These are phyloP conservation scores for Paspalum notatum DNA, from an alignment of 176 grass and related monocot genomes.

Conservation along the genomic window DNA sequence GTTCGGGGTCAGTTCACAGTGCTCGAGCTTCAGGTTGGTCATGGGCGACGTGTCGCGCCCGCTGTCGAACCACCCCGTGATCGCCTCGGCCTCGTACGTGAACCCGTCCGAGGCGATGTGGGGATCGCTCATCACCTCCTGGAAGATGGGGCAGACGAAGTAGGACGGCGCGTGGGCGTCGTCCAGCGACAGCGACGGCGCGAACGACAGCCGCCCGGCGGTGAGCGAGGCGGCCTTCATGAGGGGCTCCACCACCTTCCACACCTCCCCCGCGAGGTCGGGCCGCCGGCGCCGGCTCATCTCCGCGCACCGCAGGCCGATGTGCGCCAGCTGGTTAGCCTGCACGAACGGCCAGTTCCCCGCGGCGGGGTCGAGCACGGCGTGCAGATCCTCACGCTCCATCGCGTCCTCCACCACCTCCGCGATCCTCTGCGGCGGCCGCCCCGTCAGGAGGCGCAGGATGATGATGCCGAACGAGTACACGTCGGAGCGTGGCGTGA, in stretches of 20 bases:
- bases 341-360: slow-evolving; percentile 58
- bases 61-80: slow-evolving; percentile 57
- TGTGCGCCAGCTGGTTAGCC: slow-evolving; percentile 42
- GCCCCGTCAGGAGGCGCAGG: slow-evolving; percentile 54
- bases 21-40: slow-evolving; percentile 60
- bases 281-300: slow-evolving; percentile 41
- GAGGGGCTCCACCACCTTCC: slow-evolving; percentile 48
- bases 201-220: slow-evolving; percentile 1
- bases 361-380: slow-evolving; percentile 42
- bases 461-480: slow-evolving; percentile 63
- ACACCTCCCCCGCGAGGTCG: slow-evolving; percentile 47
- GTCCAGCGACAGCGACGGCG: neutral
- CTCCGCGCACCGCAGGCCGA: slow-evolving; percentile 51
- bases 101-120: slow-evolving; percentile 62
- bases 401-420: slow-evolving; percentile 48
- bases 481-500: slow-evolving; percentile 54
- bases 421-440: slow-evolving; percentile 24
- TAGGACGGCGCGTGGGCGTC: slow-evolving; percentile 31
- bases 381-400: slow-evolving; percentile 34
- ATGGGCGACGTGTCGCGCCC: slow-evolving; percentile 65
- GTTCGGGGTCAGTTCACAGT: slow-evolving; percentile 64
- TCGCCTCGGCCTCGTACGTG: slow-evolving; percentile 70
- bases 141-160: slow-evolving; percentile 48
- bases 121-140: slow-evolving; percentile 69
- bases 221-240: slow-evolving; percentile 38